Base-by-base conservation (phyloP, 345 rosid genomes). In the Geranium rotundifolium region DNA sequence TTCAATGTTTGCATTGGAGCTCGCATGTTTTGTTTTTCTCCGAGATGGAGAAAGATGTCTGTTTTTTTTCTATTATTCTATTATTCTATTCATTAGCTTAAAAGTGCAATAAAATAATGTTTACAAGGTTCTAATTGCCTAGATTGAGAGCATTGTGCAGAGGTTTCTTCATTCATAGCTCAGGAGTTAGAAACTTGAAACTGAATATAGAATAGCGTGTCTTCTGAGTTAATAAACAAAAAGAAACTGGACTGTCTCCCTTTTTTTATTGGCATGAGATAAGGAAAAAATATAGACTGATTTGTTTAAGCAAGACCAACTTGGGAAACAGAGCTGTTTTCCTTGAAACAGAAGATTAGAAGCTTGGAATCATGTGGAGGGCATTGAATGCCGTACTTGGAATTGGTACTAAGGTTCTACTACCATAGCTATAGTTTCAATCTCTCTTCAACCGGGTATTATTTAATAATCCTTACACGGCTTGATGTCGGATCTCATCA, bases 41-140 rank as follows among this genome's bases (percentile, higher is more conserved):
- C 71, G 70, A 61, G 69, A 70, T 73, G 71, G 80, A 52, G 79
- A 69, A 83, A 86, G 91, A 86, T 86, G 91, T 84, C 85, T 86
- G 92, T 86, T 80, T 78, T 73, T 78, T 63, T 69, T 67, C 62
- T n/a, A n/a, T n/a, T n/a, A n/a, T n/a, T n/a, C n/a, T n/a, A 5
- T 57, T 65, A 57, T 58, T 66, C 59, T 71, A 19, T 61, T 49
- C 6, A 54, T 49, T n/a, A 34, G 54, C 37, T 59, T 60, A 39
- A 37, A 72, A 64, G 64, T 1, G 17, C 8, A 1, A 46, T 31
- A 20, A 37, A 62, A 61, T 31, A 46, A 67, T 31, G 37, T 31
- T 61, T 65, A 59, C 15, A 61, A 50, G 60, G 61, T 67, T 31
- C 37, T 31, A 31, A 31, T 7, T 31, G 37, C 37, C 37, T 31